Evolutionary conservation across 306 rosid species (phyloP), one percentile per base, ranked within the genome.

Genomic region (Sophora flavescens): DNA sequence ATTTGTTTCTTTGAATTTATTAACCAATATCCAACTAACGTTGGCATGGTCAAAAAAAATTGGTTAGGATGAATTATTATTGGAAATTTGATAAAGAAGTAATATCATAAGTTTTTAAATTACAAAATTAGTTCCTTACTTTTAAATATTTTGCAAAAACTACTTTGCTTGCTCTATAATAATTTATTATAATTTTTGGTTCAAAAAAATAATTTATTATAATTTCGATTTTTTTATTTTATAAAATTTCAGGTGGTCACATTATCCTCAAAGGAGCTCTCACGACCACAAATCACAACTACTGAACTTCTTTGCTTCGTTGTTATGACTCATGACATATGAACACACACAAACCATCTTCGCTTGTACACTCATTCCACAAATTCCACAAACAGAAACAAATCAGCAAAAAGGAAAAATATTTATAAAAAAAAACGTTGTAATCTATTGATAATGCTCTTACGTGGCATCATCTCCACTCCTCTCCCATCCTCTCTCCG

Each of bases 381-480:
- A 16, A 16, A 16, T 14, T 8, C 15, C 48, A 33, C 35, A 33
- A 69, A 28, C 57, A 3, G 12, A 33, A 54, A 42, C 52, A 38
- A 54, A 36, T 6, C 54, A 48, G 2, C 4, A 14, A 22, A 3
- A 8, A 36, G 22, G 22, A 53, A 50, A 51, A 42, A 9, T 8
- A 4, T 28, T 47, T 75, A 17, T 10, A 60, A 9, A 33, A 13
- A 17, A 5, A 13, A 14, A 14, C 16, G 4, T 2, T 10, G 7
- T 11, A 6, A 11, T 11, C 10, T 15, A 0, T 32, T 35, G 4
- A 63, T 32, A 33, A 90, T 88, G 97, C 78, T 88, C 68, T 58
- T 86, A 75, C 93, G 91, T 77, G 86, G 91, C 81, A 67, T 72
- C n/a, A 63, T 72, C 80, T 75, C 82, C 51, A 22, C 63, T 52